Evolutionary conservation across 2,329 filamentous ascomycete species (phyloP).

Genomic region (Fusarium humuli): DNA sequence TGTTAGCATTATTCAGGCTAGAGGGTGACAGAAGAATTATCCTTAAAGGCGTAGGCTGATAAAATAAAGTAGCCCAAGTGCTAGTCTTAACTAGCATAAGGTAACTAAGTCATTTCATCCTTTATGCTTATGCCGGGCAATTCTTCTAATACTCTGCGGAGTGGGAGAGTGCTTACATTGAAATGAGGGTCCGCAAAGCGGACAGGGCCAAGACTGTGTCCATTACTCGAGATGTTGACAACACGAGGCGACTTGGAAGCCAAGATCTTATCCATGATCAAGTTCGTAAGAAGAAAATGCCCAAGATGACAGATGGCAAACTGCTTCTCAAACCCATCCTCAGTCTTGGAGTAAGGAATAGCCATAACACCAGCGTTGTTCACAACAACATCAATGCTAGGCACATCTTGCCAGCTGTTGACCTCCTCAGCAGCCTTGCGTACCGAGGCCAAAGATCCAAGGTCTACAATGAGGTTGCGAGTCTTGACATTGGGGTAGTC

Average conservation of each 20-base stretch:
- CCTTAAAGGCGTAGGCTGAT: too few species aligned
- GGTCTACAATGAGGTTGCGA: slow-evolving; percentile 53
- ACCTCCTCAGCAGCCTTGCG: slow-evolving; percentile 54
- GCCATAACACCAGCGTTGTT: slow-evolving; percentile 60
- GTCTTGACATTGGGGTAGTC: slow-evolving; percentile 50
- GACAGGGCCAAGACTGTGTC: slow-evolving; percentile 48
- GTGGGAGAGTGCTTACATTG: slow-evolving; percentile 36
- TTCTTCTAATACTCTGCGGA: too few species aligned
- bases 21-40: not conserved
- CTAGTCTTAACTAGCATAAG: too few species aligned
- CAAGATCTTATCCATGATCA: slow-evolving; percentile 58
- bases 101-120: too few species aligned
- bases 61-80: too few species aligned
- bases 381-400: slow-evolving; percentile 55
- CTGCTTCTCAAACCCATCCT: slow-evolving; percentile 57
- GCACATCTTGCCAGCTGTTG: slow-evolving; percentile 49
- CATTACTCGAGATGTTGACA: slow-evolving; percentile 55
- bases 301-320: slow-evolving; percentile 60
- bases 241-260: slow-evolving; percentile 51
- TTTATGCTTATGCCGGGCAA: too few species aligned
- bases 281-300: slow-evolving; percentile 60
- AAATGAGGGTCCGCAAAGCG: slow-evolving; percentile 52
- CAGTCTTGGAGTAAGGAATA: slow-evolving; percentile 43
- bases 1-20: not conserved
- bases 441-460: slow-evolving; percentile 55